Conservation (phyloP, 2,329 filamentous ascomycete species). For the Hymenoscyphus fraxineus region DNA sequence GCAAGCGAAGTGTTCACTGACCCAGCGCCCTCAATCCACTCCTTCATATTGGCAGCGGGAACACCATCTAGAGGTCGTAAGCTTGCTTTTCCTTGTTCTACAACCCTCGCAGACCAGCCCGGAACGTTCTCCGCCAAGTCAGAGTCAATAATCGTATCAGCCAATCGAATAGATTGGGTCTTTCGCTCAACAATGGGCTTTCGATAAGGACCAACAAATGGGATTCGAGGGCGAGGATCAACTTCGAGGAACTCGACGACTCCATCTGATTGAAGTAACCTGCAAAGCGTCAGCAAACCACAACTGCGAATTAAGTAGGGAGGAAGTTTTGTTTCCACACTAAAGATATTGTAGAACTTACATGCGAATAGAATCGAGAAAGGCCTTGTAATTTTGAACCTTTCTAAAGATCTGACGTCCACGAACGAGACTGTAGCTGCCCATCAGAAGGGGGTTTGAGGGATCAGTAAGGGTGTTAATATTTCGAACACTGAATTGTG, state of each 20-base stretch:
- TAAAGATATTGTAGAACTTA: slow-evolving; percentile 11
- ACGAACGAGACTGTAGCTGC: slow-evolving; percentile 30
- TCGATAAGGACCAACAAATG: slow-evolving; percentile 7
- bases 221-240: slow-evolving; percentile 29
- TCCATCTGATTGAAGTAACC: slow-evolving; percentile 31
- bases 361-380: slow-evolving; percentile 32
- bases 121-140: slow-evolving; percentile 27
- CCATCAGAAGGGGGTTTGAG: slow-evolving; percentile 26
- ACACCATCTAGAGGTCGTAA: slow-evolving; percentile 30
- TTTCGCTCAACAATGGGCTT: slow-evolving; percentile 15
- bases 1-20: slow-evolving; percentile 16
- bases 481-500: slow-evolving; percentile 31
- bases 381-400: slow-evolving; percentile 30
- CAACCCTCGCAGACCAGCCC: slow-evolving; percentile 29
- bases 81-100: slow-evolving; percentile 25
- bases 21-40: slow-evolving; percentile 32
- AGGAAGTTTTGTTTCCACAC: background rate
- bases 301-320: background rate
- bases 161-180: slow-evolving; percentile 24
- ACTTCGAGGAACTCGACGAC: slow-evolving; percentile 34
- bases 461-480: slow-evolving; percentile 28
- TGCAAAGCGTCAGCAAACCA: background rate
- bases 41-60: slow-evolving; percentile 29
- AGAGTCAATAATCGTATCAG: slow-evolving; percentile 26
- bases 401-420: slow-evolving; percentile 31